These are phyloP conservation scores for Phialophora macrospora DNA, from an alignment of 2,329 filamentous ascomycete genomes.

Conservation along the genomic window DNA sequence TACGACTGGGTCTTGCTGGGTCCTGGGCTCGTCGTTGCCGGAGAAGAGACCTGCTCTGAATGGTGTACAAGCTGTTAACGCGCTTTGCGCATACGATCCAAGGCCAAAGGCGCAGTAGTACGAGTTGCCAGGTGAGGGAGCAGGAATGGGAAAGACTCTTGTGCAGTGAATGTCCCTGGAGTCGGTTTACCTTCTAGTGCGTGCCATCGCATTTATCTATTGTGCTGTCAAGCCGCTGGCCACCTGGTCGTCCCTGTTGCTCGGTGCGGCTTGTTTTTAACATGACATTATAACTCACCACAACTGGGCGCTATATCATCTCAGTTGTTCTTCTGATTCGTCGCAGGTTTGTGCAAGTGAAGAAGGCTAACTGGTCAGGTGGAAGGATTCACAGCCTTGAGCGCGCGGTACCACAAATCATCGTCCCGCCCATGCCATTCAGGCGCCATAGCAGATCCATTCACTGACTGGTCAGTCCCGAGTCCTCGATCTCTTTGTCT, in stretches of 20 bases:
- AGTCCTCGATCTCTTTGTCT: slow-evolving; percentile 1
- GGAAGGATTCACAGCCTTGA: slow-evolving; percentile 23
- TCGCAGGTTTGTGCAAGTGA: slow-evolving; percentile 18
- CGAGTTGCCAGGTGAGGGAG: slow-evolving; percentile 3
- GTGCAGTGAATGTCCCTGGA: slow-evolving; percentile 1
- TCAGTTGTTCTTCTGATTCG: slow-evolving; percentile 27
- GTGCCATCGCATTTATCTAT: slow-evolving; percentile 32
- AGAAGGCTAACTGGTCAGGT: slow-evolving; percentile 27
- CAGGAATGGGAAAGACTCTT: slow-evolving; percentile 10
- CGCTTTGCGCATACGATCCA: background rate
- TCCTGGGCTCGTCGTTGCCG: slow-evolving; percentile 4
- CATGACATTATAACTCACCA: slow-evolving; percentile 13
- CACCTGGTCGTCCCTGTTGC: slow-evolving; percentile 31
- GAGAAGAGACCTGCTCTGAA: slow-evolving; percentile 1
- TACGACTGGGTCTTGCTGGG: background rate
- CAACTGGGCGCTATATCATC: slow-evolving; percentile 17
- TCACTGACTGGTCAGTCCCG: slow-evolving; percentile 21
- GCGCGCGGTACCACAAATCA: slow-evolving; percentile 31
- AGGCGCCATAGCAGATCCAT: slow-evolving; percentile 24
- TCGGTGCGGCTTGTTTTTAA: slow-evolving; percentile 16
- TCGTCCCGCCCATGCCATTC: slow-evolving; percentile 3
- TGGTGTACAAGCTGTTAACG: slow-evolving; percentile 7
- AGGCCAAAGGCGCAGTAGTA: background rate
- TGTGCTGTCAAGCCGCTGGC: slow-evolving; percentile 32
- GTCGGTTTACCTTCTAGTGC: slow-evolving; percentile 4